Evolutionary conservation across 768 basidiomycete species (phyloP), one percentile per base, ranked within the genome.

Genomic region (Gloeopeniophorella convolvens): DNA sequence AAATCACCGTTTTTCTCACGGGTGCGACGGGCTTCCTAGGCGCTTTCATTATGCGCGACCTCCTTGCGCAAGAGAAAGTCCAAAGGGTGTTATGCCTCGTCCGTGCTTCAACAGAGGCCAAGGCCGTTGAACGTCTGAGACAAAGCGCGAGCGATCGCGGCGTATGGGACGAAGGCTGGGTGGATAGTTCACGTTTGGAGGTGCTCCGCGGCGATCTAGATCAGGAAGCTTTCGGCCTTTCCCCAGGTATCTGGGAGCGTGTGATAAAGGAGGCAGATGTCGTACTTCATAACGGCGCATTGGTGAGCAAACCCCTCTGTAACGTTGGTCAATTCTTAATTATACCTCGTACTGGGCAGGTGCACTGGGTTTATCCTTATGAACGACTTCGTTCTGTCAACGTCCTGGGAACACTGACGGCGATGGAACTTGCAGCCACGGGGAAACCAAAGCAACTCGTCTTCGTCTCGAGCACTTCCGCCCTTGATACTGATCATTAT

Each of bases 331-430:
- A 28, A 27, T 30, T 51, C 33, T 59, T 39, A 2, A 28, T 21
- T n/a, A 18, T 28, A 28, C 15, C 6, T 9, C 16, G 28, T 21
- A 26, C 45, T 5, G 15, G 15, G 21, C 61, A 92, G 90, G 91
- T 98, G 12, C 96, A 99, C 63, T 99, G 96, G 96, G 90, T 99
- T 3, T 99, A 96, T 66, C 92, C 93, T 0, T 99, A 99, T 68
- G 85, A 94, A 64, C 91, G 83, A 64, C 75, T 99, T 10, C 87
- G 94, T 6, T 75, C 84, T 0, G 79, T 94, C 12, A 99, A 99
- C 66, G 96, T 98, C n/a, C 62, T 94, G 10, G 85, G 87, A 0
- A 99, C 96, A 5, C 63, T 99, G 49, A 85, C 87, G 2, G 83
- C 83, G 5, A 74, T 96, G 35, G 77, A 87, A 28, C 77, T 99